Conservation (phyloP, 345 rosid species). For the Citrus mangshanensis region DNA sequence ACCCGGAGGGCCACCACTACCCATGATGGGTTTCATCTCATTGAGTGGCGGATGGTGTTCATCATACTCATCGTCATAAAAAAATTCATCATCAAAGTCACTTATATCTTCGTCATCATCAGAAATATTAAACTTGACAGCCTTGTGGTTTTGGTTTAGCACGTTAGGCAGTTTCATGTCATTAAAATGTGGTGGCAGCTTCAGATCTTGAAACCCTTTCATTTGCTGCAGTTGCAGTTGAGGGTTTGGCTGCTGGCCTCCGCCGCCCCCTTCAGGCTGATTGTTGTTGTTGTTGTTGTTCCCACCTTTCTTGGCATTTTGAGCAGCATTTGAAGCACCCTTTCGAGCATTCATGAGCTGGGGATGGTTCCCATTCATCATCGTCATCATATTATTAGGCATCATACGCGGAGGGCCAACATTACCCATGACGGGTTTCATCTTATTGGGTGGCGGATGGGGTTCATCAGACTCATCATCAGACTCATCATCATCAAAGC, state of each 20-base stretch:
- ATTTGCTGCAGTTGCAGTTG: constrained; percentile 65
- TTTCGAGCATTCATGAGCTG: constrained; percentile 55
- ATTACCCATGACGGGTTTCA: too few relatives aligned
- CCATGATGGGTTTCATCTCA: constrained; percentile 55
- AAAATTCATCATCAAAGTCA: constrained; percentile 35
- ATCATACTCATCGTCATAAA: constrained; percentile 34
- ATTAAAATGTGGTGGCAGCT: constrained; percentile 60
- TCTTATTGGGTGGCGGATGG: too few relatives aligned
- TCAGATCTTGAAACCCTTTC: constrained; percentile 68
- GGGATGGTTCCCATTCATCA: constrained; percentile 50
- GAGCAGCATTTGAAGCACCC: constrained; percentile 36
- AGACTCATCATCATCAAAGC: too few relatives aligned
- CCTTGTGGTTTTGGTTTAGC: constrained; percentile 46
- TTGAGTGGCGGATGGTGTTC: constrained; percentile 41
- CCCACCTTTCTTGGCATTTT: constrained; percentile 44
- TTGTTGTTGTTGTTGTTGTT: constrained; percentile 19
- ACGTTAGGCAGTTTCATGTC: constrained; percentile 48
- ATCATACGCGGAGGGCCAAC: too few relatives aligned
- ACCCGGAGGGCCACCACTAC: constrained; percentile 37
- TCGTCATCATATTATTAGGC: constrained; percentile 6
- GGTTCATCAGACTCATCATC: too few relatives aligned
- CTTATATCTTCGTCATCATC: constrained; percentile 47
- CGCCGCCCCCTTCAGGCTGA: constrained; percentile 52
- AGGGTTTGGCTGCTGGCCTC: constrained; percentile 33
- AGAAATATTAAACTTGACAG: constrained; percentile 40